phyloP scores from a whole-genome alignment of 2,329 filamentous ascomycete species.

The Emmonsiellopsis sp. region DNA sequence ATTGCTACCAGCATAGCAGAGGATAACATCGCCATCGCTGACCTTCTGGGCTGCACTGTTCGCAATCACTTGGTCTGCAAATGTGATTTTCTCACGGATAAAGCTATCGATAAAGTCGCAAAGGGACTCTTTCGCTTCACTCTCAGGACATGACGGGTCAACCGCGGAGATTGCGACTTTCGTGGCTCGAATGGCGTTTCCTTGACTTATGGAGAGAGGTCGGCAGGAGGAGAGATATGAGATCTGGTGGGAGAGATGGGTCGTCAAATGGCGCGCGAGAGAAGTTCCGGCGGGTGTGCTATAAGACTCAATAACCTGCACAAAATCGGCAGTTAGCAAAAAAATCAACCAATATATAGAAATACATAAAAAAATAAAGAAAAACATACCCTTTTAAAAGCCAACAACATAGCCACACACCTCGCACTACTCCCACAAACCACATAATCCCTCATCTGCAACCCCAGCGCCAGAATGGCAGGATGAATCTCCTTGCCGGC shows the following conservation, averaged over 20 bases:
- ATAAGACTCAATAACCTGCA: constrained; percentile 82
- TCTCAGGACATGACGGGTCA: constrained; percentile 74
- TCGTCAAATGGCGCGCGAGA: constrained; percentile 81
- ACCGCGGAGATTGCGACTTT: constrained; percentile 89
- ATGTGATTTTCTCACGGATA: constrained; percentile 79
- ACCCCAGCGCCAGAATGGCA: constrained; percentile 70
- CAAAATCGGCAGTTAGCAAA: constrained; percentile 2
- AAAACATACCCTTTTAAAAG: constrained; percentile 68
- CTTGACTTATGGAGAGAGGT: constrained; percentile 94
- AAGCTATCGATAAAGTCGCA: constrained; percentile 78
- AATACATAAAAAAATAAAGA: background rate
- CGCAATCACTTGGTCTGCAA: constrained; percentile 79
- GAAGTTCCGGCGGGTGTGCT: constrained; percentile 76
- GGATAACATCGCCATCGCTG: constrained; percentile 66
- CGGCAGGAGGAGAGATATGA: constrained; percentile 88
- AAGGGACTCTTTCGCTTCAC: constrained; percentile 69
- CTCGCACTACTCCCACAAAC: constrained; percentile 84
- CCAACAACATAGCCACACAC: constrained; percentile 76
- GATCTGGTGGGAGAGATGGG: constrained; percentile 90
- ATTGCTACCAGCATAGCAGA: constrained; percentile 79
- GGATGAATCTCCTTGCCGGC: constrained; percentile 71
- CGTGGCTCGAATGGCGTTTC: constrained; percentile 89
- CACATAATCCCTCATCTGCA: constrained; percentile 83
- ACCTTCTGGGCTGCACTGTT: constrained; percentile 68
- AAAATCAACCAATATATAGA: constrained; percentile 9